phyloP scores from a whole-genome alignment of 2,329 filamentous ascomycete genomes.

The Rhynchosporium agropyri region DNA sequence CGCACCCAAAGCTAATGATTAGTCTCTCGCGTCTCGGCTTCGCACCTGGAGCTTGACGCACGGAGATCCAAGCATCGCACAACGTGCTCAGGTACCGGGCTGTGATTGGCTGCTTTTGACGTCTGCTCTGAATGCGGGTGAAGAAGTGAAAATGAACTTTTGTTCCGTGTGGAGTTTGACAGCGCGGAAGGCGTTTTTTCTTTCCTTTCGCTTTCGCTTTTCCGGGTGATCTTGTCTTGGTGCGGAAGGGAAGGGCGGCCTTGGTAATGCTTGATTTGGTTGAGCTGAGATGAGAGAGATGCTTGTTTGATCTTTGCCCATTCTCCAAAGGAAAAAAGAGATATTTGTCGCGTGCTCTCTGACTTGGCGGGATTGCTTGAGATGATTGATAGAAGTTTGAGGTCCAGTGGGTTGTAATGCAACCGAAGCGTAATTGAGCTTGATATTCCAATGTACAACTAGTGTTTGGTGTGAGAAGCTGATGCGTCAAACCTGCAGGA shows the following conservation, averaged over 20 bases:
- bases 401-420: too few species aligned
- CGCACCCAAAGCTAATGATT: background rate
- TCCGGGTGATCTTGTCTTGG: background rate
- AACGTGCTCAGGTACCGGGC: conserved; percentile 22
- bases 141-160: background rate
- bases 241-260: background rate
- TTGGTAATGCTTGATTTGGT: conserved; percentile 5
- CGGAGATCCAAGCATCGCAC: conserved; percentile 15
- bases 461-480: too few species aligned
- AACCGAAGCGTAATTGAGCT: background rate
- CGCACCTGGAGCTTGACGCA: conserved; percentile 10
- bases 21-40: background rate
- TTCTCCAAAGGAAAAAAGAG: too few species aligned
- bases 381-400: too few species aligned
- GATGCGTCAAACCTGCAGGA: background rate
- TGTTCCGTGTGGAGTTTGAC: background rate
- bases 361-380: too few species aligned
- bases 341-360: too few species aligned
- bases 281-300: background rate
- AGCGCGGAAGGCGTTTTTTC: background rate
- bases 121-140: conserved; percentile 17
- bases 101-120: conserved; percentile 29
- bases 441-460: background rate
- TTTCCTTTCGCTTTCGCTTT: background rate
- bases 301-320: background rate